Percentiles rank a stretch among this genome's conserved stretches.
Conservation (phyloP, 345 rosid genomes). For the Bruguiera sexangula region DNA sequence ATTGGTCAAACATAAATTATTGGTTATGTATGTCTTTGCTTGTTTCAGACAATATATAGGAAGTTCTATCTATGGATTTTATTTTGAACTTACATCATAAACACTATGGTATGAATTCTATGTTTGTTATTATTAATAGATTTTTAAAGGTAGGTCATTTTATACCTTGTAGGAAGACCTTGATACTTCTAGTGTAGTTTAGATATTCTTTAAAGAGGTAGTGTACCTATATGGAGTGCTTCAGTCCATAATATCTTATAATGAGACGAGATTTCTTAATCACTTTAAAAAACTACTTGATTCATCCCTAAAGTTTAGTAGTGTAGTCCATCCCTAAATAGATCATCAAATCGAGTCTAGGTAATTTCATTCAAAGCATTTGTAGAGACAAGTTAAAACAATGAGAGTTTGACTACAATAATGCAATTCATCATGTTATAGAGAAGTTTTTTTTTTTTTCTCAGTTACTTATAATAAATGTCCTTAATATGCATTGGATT, state of each 20-base stretch:
- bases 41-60: neutral
- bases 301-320: neutral
- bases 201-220: neutral
- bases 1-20: neutral
- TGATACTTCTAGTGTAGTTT: neutral
- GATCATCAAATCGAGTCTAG: neutral
- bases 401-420: slow-evolving; percentile 5
- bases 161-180: neutral
- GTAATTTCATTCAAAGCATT: neutral
- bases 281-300: neutral
- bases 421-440: neutral
- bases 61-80: neutral
- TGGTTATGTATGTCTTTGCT: neutral
- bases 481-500: neutral
- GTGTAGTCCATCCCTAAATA: neutral
- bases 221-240: neutral
- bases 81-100: neutral
- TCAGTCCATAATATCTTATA: neutral
- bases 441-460: neutral
- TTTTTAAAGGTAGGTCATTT: neutral
- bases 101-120: neutral
- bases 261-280: neutral
- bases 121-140: neutral
- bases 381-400: too few species aligned
- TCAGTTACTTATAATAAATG: neutral